Percentiles rank a stretch among this genome's conserved stretches.
These are phyloP conservation scores for Lecanicillium sp. DNA, from an alignment of 2,329 filamentous ascomycete species.

Conservation along the genomic window DNA sequence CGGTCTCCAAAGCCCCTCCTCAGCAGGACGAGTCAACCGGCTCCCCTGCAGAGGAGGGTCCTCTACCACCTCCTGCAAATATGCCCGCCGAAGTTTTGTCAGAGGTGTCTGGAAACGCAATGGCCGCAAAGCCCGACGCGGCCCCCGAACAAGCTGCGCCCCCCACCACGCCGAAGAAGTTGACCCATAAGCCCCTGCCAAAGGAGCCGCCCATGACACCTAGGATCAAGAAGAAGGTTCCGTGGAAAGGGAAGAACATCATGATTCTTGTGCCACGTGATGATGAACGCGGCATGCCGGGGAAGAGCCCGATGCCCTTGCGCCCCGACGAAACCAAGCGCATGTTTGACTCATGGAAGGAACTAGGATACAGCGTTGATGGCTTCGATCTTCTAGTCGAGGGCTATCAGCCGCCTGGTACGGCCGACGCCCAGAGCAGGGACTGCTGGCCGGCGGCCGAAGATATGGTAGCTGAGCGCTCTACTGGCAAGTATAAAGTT, in stretches of 20 bases:
- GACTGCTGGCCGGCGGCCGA: slow-evolving; percentile 58
- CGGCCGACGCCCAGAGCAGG: slow-evolving; percentile 54
- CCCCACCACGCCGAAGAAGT: slow-evolving; percentile 28
- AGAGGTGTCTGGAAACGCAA: slow-evolving; percentile 8
- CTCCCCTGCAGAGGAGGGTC: slow-evolving; percentile 4
- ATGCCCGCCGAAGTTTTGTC: slow-evolving; percentile 10
- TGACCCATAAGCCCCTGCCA: slow-evolving; percentile 25
- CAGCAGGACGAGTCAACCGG: slow-evolving; percentile 1
- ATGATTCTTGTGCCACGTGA: slow-evolving; percentile 62
- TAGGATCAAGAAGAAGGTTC: slow-evolving; percentile 62
- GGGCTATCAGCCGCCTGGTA: slow-evolving; percentile 26
- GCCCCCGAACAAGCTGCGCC: slow-evolving; percentile 15
- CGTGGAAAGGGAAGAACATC: slow-evolving; percentile 70
- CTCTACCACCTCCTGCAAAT: neutral
- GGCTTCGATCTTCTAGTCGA: slow-evolving; percentile 61
- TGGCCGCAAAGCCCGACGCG: slow-evolving; percentile 8
- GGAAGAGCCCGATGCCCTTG: slow-evolving; percentile 46
- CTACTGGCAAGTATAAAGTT: slow-evolving; percentile 48
- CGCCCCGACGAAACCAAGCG: slow-evolving; percentile 46
- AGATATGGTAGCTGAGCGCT: slow-evolving; percentile 50
- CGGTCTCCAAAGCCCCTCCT: slow-evolving; percentile 8
- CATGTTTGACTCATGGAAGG: slow-evolving; percentile 59
- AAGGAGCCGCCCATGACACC: slow-evolving; percentile 39
- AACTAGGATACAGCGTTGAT: slow-evolving; percentile 59
- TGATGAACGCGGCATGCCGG: slow-evolving; percentile 54